Percentiles rank a stretch among this genome's conserved stretches.
Conservation (phyloP, 352 stramenopile genomes). For the Elongisporangium senticosum region DNA sequence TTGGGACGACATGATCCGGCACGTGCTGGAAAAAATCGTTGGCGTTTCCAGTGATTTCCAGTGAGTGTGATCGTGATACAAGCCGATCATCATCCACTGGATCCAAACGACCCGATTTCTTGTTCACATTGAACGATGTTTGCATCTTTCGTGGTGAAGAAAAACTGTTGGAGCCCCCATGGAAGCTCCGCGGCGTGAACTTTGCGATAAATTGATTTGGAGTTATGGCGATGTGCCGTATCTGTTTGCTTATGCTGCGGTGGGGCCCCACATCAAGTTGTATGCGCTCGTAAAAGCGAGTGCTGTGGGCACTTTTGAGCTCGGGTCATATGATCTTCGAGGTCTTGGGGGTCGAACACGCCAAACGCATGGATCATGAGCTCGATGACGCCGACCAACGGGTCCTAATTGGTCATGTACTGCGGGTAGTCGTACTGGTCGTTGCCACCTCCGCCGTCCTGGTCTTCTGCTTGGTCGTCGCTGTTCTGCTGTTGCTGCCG, state of each 20-base stretch:
- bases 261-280: neutral
- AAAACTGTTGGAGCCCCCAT: neutral
- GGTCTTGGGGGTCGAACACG: conserved; percentile 36
- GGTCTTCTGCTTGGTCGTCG: conserved; percentile 17
- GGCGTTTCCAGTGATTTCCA: too few relatives aligned
- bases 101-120: neutral
- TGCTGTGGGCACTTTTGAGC: neutral
- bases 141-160: neutral
- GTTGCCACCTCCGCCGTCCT: conserved; percentile 30
- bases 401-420: conserved; percentile 69
- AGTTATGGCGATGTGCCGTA: neutral
- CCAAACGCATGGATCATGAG: conserved; percentile 76
- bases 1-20: too few relatives aligned
- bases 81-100: too few relatives aligned
- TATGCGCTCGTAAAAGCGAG: neutral
- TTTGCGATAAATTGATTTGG: neutral
- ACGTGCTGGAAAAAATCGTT: too few relatives aligned
- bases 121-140: neutral
- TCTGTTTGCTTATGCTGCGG: neutral
- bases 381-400: conserved; percentile 57
- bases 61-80: too few relatives aligned
- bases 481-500: conserved; percentile 26
- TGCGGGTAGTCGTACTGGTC: conserved; percentile 70
- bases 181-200: neutral
- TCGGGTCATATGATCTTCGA: neutral